These are phyloP conservation scores for Pyrenopolyporus hunteri DNA, from an alignment of 495 filamentous ascomycete species.

Conservation along the genomic window DNA sequence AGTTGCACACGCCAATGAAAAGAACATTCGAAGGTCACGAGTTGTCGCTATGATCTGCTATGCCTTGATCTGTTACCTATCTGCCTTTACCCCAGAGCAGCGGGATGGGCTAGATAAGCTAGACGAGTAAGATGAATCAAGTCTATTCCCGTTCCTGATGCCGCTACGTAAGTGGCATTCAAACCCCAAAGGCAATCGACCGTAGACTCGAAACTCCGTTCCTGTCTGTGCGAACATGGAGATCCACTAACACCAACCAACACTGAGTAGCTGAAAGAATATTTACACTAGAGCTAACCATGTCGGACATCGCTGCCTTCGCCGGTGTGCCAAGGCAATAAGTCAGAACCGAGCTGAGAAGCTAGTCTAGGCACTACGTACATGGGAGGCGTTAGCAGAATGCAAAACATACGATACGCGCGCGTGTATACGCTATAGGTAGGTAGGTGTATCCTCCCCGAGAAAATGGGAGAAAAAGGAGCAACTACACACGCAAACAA, in stretches of 20 bases:
- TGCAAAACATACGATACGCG: neutral
- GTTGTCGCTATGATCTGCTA: neutral
- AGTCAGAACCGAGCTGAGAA: slow-evolving; percentile 25
- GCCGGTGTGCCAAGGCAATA: slow-evolving; percentile 40
- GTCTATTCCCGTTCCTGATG: slow-evolving; percentile 2
- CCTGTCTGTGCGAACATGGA: neutral
- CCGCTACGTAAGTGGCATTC: slow-evolving; percentile 22
- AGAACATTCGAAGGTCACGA: neutral
- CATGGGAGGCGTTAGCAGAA: neutral
- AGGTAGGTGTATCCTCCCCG: no score
- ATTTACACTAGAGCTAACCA: slow-evolving; percentile 20
- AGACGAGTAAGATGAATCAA: neutral
- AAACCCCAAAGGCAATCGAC: neutral
- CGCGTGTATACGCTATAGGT: neutral
- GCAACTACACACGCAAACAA: no score
- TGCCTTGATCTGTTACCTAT: slow-evolving; percentile 1
- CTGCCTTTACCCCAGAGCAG: slow-evolving; percentile 10
- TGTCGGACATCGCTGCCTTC: slow-evolving; percentile 32
- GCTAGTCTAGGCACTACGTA: neutral
- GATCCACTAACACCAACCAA: neutral
- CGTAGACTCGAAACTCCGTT: slow-evolving; percentile 25
- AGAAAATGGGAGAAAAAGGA: no score
- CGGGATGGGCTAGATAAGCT: slow-evolving; percentile 8
- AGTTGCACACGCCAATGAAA: neutral
- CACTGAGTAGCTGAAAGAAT: slow-evolving; percentile 27